Evolutionary conservation across 208 protist genomes (phyloP).

Genomic region (Trichomonas gallinae): DNA sequence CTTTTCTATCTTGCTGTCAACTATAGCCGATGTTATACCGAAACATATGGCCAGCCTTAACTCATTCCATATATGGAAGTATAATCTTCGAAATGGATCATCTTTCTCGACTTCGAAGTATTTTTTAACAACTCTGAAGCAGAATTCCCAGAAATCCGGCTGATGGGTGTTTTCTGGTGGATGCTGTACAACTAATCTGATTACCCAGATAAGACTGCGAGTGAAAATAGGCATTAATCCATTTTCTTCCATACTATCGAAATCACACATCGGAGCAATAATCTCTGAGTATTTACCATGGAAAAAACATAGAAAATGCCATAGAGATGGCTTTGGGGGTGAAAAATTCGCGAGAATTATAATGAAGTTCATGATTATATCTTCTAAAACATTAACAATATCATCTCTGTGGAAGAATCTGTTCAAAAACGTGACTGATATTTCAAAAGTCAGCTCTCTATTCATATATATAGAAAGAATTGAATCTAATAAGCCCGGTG

Average conservation of each 20-base stretch:
- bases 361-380: background rate
- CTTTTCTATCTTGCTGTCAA: background rate
- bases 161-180: background rate
- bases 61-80: background rate
- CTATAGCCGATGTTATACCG: background rate
- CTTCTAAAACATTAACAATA: background rate
- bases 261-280: background rate
- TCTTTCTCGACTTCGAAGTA: background rate
- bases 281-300: background rate
- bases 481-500: background rate
- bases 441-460: background rate
- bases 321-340: background rate
- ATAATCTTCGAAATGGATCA: background rate
- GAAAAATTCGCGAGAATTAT: background rate
- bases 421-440: background rate
- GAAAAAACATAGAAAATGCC: background rate
- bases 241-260: background rate
- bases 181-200: background rate
- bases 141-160: background rate
- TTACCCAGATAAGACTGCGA: background rate
- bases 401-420: background rate
- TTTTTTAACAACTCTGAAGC: background rate
- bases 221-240: background rate
- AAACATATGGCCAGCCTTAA: background rate
- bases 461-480: background rate